Conservation (phyloP, 2,329 filamentous ascomycete genomes). For the Fusarium drepaniforme region DNA sequence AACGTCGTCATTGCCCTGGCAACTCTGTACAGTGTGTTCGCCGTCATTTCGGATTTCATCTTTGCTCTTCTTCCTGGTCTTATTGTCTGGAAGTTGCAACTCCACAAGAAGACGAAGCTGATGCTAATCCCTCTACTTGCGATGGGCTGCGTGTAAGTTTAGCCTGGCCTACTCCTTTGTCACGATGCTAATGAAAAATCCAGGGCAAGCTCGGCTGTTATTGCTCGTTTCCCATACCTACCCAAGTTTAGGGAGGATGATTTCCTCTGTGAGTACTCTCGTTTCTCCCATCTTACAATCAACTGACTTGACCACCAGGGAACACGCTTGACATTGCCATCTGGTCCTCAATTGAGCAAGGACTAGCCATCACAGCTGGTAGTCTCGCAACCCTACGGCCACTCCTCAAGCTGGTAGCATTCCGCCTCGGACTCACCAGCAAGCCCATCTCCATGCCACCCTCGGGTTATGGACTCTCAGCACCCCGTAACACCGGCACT, state of each 20-base stretch:
- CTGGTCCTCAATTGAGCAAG: slow-evolving; percentile 59
- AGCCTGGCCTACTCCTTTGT: not conserved
- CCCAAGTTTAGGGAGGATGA: slow-evolving; percentile 49
- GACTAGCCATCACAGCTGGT: slow-evolving; percentile 58
- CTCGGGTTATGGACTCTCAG: slow-evolving; percentile 18
- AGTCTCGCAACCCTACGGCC: slow-evolving; percentile 58
- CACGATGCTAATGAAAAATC: not conserved
- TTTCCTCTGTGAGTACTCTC: slow-evolving; percentile 51
- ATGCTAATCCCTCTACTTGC: slow-evolving; percentile 63
- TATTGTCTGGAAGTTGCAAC: slow-evolving; percentile 65
- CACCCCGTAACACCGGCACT: slow-evolving; percentile 18
- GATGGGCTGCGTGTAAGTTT: slow-evolving; percentile 62
- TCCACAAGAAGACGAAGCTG: slow-evolving; percentile 61
- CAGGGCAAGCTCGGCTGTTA: slow-evolving; percentile 55
- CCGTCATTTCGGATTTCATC: slow-evolving; percentile 59
- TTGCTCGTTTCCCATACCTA: slow-evolving; percentile 53
- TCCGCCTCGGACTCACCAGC: slow-evolving; percentile 27
- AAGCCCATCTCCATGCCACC: slow-evolving; percentile 24
- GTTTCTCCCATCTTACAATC: rapidly evolving
- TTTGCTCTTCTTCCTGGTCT: slow-evolving; percentile 63
- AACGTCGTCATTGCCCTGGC: slow-evolving; percentile 60
- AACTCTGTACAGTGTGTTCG: slow-evolving; percentile 60
- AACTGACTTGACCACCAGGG: slow-evolving; percentile 28
- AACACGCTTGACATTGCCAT: slow-evolving; percentile 56
- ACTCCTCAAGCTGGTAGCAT: slow-evolving; percentile 45